phyloP scores from a whole-genome alignment of 345 rosid species.

The Murraya paniculata region DNA sequence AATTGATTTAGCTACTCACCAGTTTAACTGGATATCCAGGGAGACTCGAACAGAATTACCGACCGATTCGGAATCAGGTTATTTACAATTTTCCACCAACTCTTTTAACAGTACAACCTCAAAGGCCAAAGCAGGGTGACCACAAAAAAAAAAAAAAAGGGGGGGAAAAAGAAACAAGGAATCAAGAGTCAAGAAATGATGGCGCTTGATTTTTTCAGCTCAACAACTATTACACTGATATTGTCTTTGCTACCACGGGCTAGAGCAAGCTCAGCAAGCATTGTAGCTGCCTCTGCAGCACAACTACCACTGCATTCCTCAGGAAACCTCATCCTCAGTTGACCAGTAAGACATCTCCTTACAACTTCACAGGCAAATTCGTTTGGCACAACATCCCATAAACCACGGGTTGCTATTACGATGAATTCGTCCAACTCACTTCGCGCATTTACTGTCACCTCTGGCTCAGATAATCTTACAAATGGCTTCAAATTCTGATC shows the following conservation, averaged over 20 bases:
- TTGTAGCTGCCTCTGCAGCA: constrained; percentile 28
- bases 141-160: too few species aligned
- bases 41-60: neutral
- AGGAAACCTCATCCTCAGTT: neutral
- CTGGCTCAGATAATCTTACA: constrained; percentile 26
- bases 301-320: constrained; percentile 4
- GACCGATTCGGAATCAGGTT: neutral
- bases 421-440: constrained; percentile 28
- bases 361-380: constrained; percentile 37
- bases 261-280: constrained; percentile 33
- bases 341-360: constrained; percentile 15
- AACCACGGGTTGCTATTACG: constrained; percentile 32
- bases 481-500: constrained; percentile 32
- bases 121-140: neutral
- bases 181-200: neutral
- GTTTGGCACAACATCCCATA: constrained; percentile 43
- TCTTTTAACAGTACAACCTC: neutral
- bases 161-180: too few species aligned
- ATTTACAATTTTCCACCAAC: neutral
- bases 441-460: constrained; percentile 26
- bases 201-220: constrained; percentile 13
- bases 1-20: neutral
- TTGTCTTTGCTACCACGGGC: constrained; percentile 41
- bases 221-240: constrained; percentile 37
- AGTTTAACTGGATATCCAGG: neutral